Percentiles rank a stretch among this genome's conserved stretches.
Conservation (phyloP, 2,329 filamentous ascomycete genomes). For the Arthrobotrys musiformis region DNA sequence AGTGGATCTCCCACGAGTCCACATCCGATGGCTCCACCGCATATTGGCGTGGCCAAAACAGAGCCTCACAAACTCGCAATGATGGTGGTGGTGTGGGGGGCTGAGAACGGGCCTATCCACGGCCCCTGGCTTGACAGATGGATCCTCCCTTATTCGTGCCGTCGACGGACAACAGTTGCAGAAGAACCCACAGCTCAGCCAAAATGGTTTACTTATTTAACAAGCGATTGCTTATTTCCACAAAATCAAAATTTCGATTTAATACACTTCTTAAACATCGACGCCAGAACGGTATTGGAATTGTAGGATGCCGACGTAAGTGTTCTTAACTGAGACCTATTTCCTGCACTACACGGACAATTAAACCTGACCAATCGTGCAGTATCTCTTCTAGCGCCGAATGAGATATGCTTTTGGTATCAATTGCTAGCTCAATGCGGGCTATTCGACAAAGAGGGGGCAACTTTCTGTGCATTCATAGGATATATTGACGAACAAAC, state of each 20-base stretch:
- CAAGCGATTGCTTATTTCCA: slow-evolving; percentile 25
- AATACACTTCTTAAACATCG: not conserved
- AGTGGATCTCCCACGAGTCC: slow-evolving; percentile 36
- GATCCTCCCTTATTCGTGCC: slow-evolving; percentile 9
- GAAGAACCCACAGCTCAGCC: not conserved
- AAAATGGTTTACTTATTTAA: not conserved
- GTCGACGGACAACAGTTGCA: slow-evolving; percentile 1
- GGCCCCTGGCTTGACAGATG: slow-evolving; percentile 16
- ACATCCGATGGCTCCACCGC: slow-evolving; percentile 22
- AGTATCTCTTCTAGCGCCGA: not conserved
- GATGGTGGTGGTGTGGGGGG: slow-evolving; percentile 20
- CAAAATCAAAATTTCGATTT: not conserved
- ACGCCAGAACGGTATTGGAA: not conserved
- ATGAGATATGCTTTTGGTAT: not conserved
- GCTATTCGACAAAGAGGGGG: not conserved
- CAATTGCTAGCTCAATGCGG: not conserved
- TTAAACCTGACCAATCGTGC: not conserved
- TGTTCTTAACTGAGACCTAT: slow-evolving; percentile 4
- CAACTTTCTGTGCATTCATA: no score
- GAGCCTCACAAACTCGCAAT: slow-evolving; percentile 5
- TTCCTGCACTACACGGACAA: slow-evolving; percentile 22
- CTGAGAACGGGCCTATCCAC: slow-evolving; percentile 9
- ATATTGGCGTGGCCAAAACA: slow-evolving; percentile 22
- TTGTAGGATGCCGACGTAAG: not conserved
- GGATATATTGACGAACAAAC: no score